Evolutionary conservation across 768 basidiomycete species (phyloP).

Genomic region (Trametes elegans): DNA sequence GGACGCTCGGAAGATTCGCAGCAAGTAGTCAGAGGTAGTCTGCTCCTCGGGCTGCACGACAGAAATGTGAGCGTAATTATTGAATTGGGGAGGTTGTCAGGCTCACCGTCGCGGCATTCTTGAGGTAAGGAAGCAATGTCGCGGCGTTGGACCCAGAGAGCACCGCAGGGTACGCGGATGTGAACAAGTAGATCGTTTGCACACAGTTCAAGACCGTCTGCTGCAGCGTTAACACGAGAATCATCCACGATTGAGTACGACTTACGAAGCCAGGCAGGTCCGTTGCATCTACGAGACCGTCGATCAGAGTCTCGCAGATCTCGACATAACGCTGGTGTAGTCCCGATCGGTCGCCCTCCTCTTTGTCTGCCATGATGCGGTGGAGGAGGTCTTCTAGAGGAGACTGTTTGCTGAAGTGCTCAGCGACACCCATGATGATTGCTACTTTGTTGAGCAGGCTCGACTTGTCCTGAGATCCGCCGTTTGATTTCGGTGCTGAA

Average conservation of each 20-base stretch:
- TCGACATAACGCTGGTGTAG: slow-evolving; percentile 72
- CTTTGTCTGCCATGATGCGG: slow-evolving; percentile 75
- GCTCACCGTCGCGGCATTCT: slow-evolving; percentile 75
- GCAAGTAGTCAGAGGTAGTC: slow-evolving; percentile 77
- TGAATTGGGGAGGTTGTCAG: no score
- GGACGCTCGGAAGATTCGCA: slow-evolving; percentile 83
- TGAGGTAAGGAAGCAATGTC: slow-evolving; percentile 87
- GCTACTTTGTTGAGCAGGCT: slow-evolving; percentile 63
- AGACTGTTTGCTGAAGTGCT: slow-evolving; percentile 77
- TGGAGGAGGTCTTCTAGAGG: slow-evolving; percentile 83
- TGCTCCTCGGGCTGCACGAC: slow-evolving; percentile 82
- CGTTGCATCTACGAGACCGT: slow-evolving; percentile 84
- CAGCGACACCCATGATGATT: slow-evolving; percentile 84
- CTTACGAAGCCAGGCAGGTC: slow-evolving; percentile 75
- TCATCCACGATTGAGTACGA: slow-evolving; percentile 16
- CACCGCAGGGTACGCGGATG: slow-evolving; percentile 77
- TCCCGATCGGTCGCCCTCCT: slow-evolving; percentile 46
- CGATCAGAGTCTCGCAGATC: slow-evolving; percentile 83
- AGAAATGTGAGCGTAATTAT: no score
- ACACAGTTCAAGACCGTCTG: slow-evolving; percentile 85
- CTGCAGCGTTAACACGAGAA: neutral
- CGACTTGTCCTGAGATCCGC: slow-evolving; percentile 46
- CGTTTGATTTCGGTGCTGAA: neutral
- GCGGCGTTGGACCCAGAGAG: slow-evolving; percentile 83
- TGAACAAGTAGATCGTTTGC: slow-evolving; percentile 80